Evolutionary conservation across 257 asterid species (phyloP), one percentile per base, ranked within the genome.

Genomic region (Eustoma russellianum): DNA sequence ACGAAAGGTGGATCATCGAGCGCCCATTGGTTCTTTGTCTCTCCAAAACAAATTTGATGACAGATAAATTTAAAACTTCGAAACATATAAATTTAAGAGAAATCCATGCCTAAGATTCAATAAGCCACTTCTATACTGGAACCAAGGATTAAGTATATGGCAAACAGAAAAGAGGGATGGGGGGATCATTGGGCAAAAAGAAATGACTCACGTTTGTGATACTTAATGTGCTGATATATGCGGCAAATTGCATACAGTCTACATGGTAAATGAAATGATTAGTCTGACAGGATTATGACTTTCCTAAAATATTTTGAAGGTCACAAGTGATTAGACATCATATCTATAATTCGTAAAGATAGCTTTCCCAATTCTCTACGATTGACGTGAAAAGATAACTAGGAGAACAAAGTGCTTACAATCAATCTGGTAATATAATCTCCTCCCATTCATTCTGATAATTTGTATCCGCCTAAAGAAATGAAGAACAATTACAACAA

Each of bases 1-100:
- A 88, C 77, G 74, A 92, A 92, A 57, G 99, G 97, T 51, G 99
- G 99, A 81, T 92, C 99, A 72, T 92, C 99, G 51, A 97, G 99
- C 53, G 99, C 99, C 99, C 99, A 92, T 70, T 92, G 99, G 64
- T 92, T 92, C 81, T 92, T 92, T 52, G 97, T 92, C 77, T 92
- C 99, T 92, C 87, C 74, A 79, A 55, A 13, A 69, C 52, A 60
- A 56, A 48, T 46, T 41, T 53, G 56, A 33, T 17, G 50, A 51
- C 63, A 50, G 16, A 17, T 24, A 52, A 12, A 13, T 24, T n/a
- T 48, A 28, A 48, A 13, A 58, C 14, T 35, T 28, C 8, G n/a
- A 13, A 55, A 58, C 34, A 52, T 54, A 11, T 38, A 38, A 38
- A 38, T 8, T 5, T 11, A 38, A 11, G 43, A 5, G 12, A 38